Percentiles rank a stretch among this genome's conserved stretches.
Evolutionary conservation across 2,329 filamentous ascomycete species (phyloP).

Genomic region (Teratosphaeria pseudoeucalypti): DNA sequence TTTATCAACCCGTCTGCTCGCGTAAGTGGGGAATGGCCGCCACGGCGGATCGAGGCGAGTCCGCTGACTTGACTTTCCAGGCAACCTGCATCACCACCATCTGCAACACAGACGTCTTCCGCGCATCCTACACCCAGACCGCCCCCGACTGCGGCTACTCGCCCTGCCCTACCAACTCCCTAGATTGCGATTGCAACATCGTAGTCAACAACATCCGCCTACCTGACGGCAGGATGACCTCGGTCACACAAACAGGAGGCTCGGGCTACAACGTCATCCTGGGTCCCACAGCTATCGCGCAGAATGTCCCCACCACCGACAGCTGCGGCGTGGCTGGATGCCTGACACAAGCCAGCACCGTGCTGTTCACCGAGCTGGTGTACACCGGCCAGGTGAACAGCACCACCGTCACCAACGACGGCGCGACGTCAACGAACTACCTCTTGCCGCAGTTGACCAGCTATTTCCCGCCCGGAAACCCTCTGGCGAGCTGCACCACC

Average conservation of each 20-base stretch:
- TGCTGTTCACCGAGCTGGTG: constrained; percentile 6
- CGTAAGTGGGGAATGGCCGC: not conserved
- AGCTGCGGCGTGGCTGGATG: constrained; percentile 5
- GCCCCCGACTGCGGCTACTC: constrained; percentile 5
- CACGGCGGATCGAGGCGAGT: not conserved
- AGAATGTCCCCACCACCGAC: constrained; percentile 7
- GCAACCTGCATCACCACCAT: constrained; percentile 13
- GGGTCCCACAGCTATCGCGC: constrained; percentile 9
- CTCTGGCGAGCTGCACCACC: constrained; percentile 11
- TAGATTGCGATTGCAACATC: constrained; percentile 15
- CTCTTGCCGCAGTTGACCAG: constrained; percentile 9
- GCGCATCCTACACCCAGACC: constrained; percentile 8
- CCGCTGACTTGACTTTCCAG: not conserved
- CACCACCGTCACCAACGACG: not conserved
- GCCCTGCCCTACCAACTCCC: constrained; percentile 14
- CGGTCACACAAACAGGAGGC: constrained; percentile 12
- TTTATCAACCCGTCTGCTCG: constrained; percentile 9
- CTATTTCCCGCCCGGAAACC: constrained; percentile 13
- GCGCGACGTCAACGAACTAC: constrained; percentile 3
- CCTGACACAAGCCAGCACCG: constrained; percentile 1
- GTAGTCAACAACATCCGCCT: constrained; percentile 12
- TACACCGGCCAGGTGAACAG: constrained; percentile 11
- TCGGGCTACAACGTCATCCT: constrained; percentile 15
- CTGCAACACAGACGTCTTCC: constrained; percentile 14
- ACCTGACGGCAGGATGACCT: constrained; percentile 7